Conservation (phyloP, 805 yeast species). For the Saturnispora ahearnii region DNA sequence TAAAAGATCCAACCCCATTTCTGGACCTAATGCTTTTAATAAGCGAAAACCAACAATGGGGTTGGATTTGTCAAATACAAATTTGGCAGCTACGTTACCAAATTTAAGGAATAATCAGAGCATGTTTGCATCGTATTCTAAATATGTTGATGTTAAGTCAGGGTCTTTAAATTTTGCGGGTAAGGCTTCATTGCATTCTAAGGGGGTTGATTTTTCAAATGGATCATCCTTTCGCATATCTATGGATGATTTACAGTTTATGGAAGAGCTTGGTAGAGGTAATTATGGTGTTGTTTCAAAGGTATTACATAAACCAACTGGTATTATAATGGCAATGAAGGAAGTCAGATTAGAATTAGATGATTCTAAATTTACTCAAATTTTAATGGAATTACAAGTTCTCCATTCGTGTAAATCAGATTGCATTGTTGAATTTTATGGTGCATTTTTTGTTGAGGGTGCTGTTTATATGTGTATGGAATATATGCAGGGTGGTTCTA, state of each 20-base stretch:
- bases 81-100: background rate
- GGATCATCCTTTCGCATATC: constrained; percentile 85
- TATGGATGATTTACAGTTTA: constrained; percentile 70
- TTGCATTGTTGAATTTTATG: constrained; percentile 90
- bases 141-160: constrained; percentile 83
- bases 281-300: constrained; percentile 94
- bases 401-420: constrained; percentile 87
- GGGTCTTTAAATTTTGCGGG: constrained; percentile 91
- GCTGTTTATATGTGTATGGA: constrained; percentile 98
- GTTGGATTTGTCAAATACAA: constrained; percentile 4
- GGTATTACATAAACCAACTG: constrained; percentile 88
- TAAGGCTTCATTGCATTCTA: constrained; percentile 82
- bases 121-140: constrained; percentile 73
- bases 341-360: constrained; percentile 91
- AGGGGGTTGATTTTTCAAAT: constrained; percentile 83
- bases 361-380: constrained; percentile 88
- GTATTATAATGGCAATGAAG: constrained; percentile 93
- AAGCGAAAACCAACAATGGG: constrained; percentile 13
- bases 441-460: constrained; percentile 95
- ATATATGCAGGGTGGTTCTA: constrained; percentile 93
- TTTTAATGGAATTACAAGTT: constrained; percentile 91
- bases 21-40: background rate
- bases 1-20: constrained; percentile 14
- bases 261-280: constrained; percentile 89
- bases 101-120: constrained; percentile 19